Base-by-base conservation (phyloP, 2,329 filamentous ascomycete species). In the Neofusicoccum ribis region DNA sequence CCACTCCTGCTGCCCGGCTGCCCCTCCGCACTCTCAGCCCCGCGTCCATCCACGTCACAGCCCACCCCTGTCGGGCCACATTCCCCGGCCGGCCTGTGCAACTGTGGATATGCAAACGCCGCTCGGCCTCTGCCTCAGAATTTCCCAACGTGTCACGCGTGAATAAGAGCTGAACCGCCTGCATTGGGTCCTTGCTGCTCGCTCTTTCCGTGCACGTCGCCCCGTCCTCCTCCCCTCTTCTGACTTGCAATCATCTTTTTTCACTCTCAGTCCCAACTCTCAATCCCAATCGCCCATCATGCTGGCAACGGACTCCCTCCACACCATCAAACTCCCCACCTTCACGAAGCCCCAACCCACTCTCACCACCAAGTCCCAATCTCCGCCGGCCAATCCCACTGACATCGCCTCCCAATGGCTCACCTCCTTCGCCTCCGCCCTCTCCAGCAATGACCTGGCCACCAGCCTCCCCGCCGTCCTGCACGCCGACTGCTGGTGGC, bases 401-500 rank as follows among this genome's bases (percentile, higher is more conserved):
- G 54, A 66, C 6, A 69, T 75, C 43, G 73, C 72, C 1, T 68
- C 72, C 41, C 65, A 67, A 67, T 77, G 74, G 74, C 71, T 77
- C 3, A 62, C 69, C 5, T 66, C 68, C 3, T 74, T 77, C 66
- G 54, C 69, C 17, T 39, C 65, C 9, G 67, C 71, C 8, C 69
- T 77, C 20, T 41, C 66, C 11, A 69, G 64, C 36, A 11, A 49
- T 17, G 67, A 68, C 23, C 67, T 74, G 61, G 43, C 49, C 3
- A 60, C 65, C 3, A 64, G 63, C 12, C 64, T 76, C 5, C 27
- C 62, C 27, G 44, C 60, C 27, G 39, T 85, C 3, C 82, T 86
- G 51, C 69, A 78, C 2, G 68, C 76, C 0, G 76, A 82, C 20
- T 82, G 83, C 64, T 86, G 81, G 73, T 88, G 85, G 86, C 81